Percentiles rank a stretch among this genome's conserved stretches.
These are phyloP conservation scores for Avena sativa DNA, from an alignment of 176 grass and related monocot species.

Conservation along the genomic window DNA sequence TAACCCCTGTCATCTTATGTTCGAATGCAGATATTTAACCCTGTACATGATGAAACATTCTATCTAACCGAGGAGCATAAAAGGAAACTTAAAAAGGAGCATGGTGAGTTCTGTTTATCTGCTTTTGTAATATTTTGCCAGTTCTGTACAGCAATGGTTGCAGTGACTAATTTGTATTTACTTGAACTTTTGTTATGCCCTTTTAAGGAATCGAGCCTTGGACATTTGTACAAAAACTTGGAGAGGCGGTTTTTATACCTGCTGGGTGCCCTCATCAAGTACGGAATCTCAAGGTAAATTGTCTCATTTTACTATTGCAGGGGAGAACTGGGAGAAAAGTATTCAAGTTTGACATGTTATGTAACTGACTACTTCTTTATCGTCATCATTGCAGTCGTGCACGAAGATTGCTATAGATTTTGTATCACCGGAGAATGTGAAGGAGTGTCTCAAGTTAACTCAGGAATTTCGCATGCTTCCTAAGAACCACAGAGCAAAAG, in stretches of 20 bases:
- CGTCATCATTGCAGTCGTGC: constrained; percentile 57
- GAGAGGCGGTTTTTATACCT: constrained; percentile 81
- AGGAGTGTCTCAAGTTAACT: constrained; percentile 68
- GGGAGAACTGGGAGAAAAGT: neutral
- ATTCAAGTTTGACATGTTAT: constrained; percentile 26
- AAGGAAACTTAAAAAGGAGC: constrained; percentile 74
- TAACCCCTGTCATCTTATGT: constrained; percentile 34
- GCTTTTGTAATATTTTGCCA: constrained; percentile 9
- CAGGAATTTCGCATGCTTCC: constrained; percentile 75
- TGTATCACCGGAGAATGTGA: constrained; percentile 79
- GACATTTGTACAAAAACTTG: constrained; percentile 84
- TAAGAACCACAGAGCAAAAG: constrained; percentile 68
- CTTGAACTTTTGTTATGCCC: constrained; percentile 25
- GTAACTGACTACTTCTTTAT: constrained; percentile 4
- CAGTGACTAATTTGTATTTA: neutral
- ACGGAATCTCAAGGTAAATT: constrained; percentile 74
- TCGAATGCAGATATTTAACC: constrained; percentile 60
- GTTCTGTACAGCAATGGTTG: constrained; percentile 6
- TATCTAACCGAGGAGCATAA: constrained; percentile 72
- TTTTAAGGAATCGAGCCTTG: constrained; percentile 73
- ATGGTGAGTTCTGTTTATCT: constrained; percentile 57
- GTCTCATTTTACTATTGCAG: constrained; percentile 7
- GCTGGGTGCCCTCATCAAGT: constrained; percentile 88
- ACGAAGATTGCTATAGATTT: constrained; percentile 85
- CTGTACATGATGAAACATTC: constrained; percentile 79